These are phyloP conservation scores for Graphiopsis chlorocephala DNA, from an alignment of 2,329 filamentous ascomycete species.

Conservation along the genomic window DNA sequence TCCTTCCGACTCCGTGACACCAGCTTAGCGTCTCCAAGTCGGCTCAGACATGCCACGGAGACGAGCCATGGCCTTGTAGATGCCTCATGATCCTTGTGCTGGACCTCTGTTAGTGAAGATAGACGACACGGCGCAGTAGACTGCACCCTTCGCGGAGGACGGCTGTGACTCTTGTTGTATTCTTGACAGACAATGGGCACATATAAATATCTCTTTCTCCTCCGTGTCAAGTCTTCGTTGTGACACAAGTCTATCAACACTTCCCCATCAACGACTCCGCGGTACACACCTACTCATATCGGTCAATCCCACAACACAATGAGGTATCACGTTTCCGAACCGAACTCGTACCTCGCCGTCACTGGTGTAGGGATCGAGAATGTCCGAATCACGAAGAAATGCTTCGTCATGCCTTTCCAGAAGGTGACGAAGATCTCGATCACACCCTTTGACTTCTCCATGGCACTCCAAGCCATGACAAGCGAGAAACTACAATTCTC, in stretches of 20 bases:
- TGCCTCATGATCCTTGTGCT: background rate
- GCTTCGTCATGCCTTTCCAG: slow-evolving; percentile 70
- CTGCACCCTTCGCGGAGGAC: background rate
- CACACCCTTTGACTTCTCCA: slow-evolving; percentile 72
- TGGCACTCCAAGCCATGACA: slow-evolving; percentile 84
- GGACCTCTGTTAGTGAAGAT: background rate
- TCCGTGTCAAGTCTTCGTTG: background rate
- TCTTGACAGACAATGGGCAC: background rate
- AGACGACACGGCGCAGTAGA: background rate
- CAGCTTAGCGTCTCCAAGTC: background rate
- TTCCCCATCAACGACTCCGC: background rate
- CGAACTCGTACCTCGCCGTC: slow-evolving; percentile 83
- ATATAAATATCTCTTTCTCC: background rate
- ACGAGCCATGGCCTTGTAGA: background rate
- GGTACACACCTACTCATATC: slow-evolving; percentile 14
- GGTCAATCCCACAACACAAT: slow-evolving; percentile 17
- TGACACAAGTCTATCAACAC: background rate
- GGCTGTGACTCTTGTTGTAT: background rate
- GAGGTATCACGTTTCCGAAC: slow-evolving; percentile 60
- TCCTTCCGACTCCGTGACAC: background rate
- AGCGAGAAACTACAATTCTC: slow-evolving; percentile 82
- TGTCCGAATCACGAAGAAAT: slow-evolving; percentile 75
- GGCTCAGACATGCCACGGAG: background rate
- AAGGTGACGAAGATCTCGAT: slow-evolving; percentile 41
- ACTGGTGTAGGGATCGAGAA: slow-evolving; percentile 68